These are phyloP conservation scores for Moniliophthora roreri DNA, from an alignment of 1,284 basidiomycete species.

Conservation along the genomic window DNA sequence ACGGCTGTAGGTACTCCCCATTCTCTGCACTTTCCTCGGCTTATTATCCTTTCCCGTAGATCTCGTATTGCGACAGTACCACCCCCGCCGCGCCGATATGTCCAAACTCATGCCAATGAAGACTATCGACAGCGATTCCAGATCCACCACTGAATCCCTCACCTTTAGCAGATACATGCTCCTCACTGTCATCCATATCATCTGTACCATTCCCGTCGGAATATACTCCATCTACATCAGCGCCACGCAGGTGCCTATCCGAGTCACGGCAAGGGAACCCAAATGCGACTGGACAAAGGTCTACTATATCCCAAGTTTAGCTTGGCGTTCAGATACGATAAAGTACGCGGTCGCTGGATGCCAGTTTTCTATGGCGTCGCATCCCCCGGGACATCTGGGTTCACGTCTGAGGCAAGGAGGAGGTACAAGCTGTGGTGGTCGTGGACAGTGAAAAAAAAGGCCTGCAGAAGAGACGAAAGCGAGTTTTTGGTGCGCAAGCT, in stretches of 20 bases:
- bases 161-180: conserved; percentile 39
- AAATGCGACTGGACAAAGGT: conserved; percentile 19
- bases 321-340: background rate
- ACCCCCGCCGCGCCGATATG: conserved; percentile 33
- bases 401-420: conserved; percentile 52
- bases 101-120: conserved; percentile 27
- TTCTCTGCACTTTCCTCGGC: no score
- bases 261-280: conserved; percentile 29
- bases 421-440: conserved; percentile 34
- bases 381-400: conserved; percentile 61
- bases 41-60: conserved; percentile 22
- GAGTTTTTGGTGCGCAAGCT: background rate
- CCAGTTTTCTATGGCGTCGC: conserved; percentile 35
- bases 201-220: conserved; percentile 37
- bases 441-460: background rate
- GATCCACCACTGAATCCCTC: conserved; percentile 25
- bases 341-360: conserved; percentile 32
- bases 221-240: conserved; percentile 28
- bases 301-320: conserved; percentile 23
- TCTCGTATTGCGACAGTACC: conserved; percentile 33
- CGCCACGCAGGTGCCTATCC: conserved; percentile 29
- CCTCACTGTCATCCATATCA: conserved; percentile 41
- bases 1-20: conserved; percentile 29
- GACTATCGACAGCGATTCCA: background rate
- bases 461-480: background rate